A percentile compares a stretch with the other conserved stretches of the same genome.
These are phyloP conservation scores for Melampsora medusae DNA, from an alignment of 1,284 basidiomycete genomes.

Conservation along the genomic window DNA sequence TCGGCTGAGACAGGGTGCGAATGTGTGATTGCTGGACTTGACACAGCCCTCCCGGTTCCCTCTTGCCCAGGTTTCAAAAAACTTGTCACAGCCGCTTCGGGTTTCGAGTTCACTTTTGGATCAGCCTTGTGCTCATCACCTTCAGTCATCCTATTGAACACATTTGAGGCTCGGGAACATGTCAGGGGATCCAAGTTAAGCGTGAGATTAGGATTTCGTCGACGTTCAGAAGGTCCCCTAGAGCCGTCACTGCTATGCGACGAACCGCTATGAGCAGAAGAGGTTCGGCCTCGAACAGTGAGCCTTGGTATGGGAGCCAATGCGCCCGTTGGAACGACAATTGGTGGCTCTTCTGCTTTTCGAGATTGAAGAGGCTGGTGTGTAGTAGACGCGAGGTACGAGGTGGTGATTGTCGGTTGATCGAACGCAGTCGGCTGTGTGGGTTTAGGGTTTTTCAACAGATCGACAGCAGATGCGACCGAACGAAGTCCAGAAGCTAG, in stretches of 20 bases:
- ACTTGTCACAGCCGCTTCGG: neutral
- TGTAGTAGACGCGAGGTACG: slow-evolving; percentile 4
- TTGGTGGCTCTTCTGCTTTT: neutral
- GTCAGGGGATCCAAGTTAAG: slow-evolving; percentile 37
- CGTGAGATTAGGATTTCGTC: slow-evolving; percentile 39
- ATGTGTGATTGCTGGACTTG: neutral
- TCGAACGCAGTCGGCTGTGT: neutral
- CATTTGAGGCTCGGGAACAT: slow-evolving; percentile 14
- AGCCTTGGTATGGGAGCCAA: slow-evolving; percentile 23
- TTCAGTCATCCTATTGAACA: slow-evolving; percentile 17
- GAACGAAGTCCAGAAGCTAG: neutral
- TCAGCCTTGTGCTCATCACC: neutral
- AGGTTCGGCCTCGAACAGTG: neutral
- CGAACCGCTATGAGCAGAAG: slow-evolving; percentile 1
- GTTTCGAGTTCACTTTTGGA: neutral
- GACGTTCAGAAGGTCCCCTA: slow-evolving; percentile 13
- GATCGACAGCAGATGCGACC: neutral
- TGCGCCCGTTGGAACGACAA: slow-evolving; percentile 20
- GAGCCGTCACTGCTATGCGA: slow-evolving; percentile 9
- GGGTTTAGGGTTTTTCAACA: neutral
- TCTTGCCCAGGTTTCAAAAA: neutral
- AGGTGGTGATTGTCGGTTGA: slow-evolving; percentile 9
- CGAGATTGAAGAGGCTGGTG: neutral
- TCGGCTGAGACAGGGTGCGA: neutral
- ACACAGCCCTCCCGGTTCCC: neutral